Percentiles rank a stretch among this genome's conserved stretches.
phyloP scores from a whole-genome alignment of 345 rosid species.

The Hibiscus trionum region DNA sequence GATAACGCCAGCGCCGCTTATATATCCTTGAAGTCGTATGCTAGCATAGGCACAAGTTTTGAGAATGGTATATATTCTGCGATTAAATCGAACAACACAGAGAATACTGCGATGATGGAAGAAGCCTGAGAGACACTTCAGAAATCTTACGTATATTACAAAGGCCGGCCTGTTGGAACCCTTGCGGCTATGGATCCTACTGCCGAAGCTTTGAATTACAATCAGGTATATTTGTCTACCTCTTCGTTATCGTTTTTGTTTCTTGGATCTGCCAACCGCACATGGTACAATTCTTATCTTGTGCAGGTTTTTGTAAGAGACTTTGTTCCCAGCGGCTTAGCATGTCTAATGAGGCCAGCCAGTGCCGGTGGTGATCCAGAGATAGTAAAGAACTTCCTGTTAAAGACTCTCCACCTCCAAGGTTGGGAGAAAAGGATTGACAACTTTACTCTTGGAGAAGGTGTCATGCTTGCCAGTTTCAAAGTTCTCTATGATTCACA shows the following conservation, averaged over 20 bases:
- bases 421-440: conserved; percentile 6
- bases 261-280: neutral
- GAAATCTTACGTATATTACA: neutral
- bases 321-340: conserved; percentile 5
- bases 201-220: conserved; percentile 4
- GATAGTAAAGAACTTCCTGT: neutral
- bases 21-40: too few relatives aligned
- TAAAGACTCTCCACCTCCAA: conserved; percentile 7
- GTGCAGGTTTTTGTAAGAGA: conserved; percentile 6
- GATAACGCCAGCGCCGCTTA: too few relatives aligned
- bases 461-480: conserved; percentile 7
- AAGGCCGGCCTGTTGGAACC: neutral
- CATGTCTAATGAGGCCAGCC: conserved; percentile 3
- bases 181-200: conserved; percentile 8
- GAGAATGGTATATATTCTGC: too few relatives aligned
- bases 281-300: neutral
- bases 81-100: too few relatives aligned
- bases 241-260: neutral
- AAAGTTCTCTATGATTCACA: conserved; percentile 1
- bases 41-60: too few relatives aligned
- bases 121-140: neutral
- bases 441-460: conserved; percentile 6
- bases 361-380: neutral
- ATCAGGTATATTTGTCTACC: neutral
- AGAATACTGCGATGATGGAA: neutral